A percentile compares a stretch with the other conserved stretches of the same genome.
Conservation (phyloP, 148 eudicot species). For the Amaranthus hypochondriacus region DNA sequence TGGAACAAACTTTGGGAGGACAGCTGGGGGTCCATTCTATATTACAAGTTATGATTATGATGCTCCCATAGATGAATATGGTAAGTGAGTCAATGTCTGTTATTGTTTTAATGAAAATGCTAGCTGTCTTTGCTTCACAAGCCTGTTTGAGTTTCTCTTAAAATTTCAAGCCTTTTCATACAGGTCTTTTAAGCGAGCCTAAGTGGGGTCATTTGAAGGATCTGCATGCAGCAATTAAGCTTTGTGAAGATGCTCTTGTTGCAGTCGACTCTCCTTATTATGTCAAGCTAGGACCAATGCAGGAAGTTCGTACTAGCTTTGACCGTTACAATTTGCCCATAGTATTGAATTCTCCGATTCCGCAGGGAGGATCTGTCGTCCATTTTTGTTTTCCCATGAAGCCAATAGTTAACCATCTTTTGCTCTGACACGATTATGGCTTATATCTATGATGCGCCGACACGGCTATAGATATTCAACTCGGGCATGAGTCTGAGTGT, state of each 20-base stretch:
- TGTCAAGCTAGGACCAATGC: constrained; percentile 74
- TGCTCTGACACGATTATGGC: not conserved
- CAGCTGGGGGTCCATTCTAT: constrained; percentile 89
- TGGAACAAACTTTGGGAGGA: constrained; percentile 93
- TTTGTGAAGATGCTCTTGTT: constrained; percentile 90
- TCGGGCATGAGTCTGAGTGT: no score
- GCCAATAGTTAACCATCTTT: not conserved
- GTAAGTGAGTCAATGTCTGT: constrained; percentile 29
- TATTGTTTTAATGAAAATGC: not conserved
- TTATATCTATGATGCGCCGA: no score
- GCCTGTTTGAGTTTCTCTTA: not conserved
- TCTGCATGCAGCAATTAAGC: constrained; percentile 93
- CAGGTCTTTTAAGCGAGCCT: constrained; percentile 87
- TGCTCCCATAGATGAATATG: constrained; percentile 99
- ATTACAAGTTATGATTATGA: constrained; percentile 96
- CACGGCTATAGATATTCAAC: no score
- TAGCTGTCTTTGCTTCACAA: not conserved
- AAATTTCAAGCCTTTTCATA: constrained; percentile 14
- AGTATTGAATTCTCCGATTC: constrained; percentile 9
- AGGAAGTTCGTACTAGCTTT: constrained; percentile 58
- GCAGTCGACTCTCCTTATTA: constrained; percentile 78
- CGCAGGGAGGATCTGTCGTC: not conserved
- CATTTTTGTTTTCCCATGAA: not conserved
- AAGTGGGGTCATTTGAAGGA: constrained; percentile 98
- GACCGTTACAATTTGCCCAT: not conserved